Evolutionary conservation across 208 protist genomes (phyloP).

Genomic region (Wallacemonas sp.): DNA sequence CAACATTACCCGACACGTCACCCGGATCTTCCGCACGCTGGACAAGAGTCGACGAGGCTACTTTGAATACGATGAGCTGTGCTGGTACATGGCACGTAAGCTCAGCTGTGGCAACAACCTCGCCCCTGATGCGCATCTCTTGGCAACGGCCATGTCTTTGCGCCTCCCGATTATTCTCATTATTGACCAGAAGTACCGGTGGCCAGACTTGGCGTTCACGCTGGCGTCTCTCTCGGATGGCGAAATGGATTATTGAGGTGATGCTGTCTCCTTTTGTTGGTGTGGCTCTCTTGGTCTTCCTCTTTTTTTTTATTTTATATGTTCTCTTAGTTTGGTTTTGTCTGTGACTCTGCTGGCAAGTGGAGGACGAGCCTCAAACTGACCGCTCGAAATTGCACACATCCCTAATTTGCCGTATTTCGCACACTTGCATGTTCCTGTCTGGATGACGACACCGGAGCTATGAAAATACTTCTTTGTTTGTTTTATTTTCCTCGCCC

Average conservation of each 20-base stretch:
- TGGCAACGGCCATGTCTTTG: conserved; percentile 74
- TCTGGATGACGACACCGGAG: no score
- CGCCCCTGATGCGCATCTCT: conserved; percentile 65
- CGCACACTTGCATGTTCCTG: no score
- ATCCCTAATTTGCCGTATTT: no score
- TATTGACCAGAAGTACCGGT: conserved; percentile 55
- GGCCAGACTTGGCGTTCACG: conserved; percentile 45
- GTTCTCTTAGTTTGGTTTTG: no score
- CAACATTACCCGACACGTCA: conserved; percentile 65
- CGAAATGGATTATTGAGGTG: conserved; percentile 65
- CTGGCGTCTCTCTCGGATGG: conserved; percentile 59
- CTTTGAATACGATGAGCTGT: conserved; percentile 87
- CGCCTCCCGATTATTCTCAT: conserved; percentile 70
- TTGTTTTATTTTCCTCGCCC: no score
- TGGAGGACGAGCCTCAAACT: no score
- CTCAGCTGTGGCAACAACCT: conserved; percentile 68
- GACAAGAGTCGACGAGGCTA: conserved; percentile 72
- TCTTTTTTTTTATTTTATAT: no score
- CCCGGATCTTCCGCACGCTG: conserved; percentile 79
- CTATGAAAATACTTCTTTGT: no score
- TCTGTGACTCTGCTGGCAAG: no score
- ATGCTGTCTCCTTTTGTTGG: no score
- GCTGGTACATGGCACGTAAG: conserved; percentile 81
- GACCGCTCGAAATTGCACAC: no score
- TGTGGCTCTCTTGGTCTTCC: no score